These are phyloP conservation scores for Tetraselmis chui DNA, from an alignment of 139 green algal species.

Conservation along the genomic window DNA sequence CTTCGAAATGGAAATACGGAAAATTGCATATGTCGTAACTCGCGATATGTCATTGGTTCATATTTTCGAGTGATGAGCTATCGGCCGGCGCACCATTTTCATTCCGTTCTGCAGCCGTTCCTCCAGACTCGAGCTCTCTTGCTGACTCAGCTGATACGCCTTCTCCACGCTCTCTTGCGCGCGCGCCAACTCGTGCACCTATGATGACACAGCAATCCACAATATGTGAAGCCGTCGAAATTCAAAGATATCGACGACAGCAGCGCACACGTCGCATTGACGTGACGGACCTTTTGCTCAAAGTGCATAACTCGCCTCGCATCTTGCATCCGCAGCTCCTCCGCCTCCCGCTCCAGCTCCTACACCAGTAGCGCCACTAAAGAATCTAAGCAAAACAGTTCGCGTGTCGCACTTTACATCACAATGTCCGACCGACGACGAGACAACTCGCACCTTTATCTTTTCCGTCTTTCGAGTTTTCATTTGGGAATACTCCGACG, in stretches of 20 bases:
- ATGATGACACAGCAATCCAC: too few species aligned
- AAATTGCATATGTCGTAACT: too few species aligned
- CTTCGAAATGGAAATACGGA: too few species aligned
- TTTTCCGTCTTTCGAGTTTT: not conserved
- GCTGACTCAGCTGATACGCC: not conserved
- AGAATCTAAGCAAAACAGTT: too few species aligned
- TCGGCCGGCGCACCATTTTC: not conserved
- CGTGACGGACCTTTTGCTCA: not conserved
- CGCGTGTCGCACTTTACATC: too few species aligned
- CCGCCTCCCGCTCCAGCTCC: not conserved
- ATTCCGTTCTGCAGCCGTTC: not conserved
- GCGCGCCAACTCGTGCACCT: not conserved
- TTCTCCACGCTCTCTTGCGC: not conserved
- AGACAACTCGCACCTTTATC: not conserved
- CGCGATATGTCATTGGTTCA: too few species aligned
- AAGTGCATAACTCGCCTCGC: not conserved
- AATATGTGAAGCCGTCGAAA: too few species aligned
- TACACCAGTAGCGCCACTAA: too few species aligned
- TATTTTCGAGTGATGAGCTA: too few species aligned
- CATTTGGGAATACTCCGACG: not conserved
- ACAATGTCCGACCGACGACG: too few species aligned
- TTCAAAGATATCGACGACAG: too few species aligned
- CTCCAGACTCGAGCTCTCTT: not conserved
- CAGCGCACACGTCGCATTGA: too few species aligned
- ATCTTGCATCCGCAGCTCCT: not conserved